phyloP scores from a whole-genome alignment of 2,329 filamentous ascomycete species.

The Arthroderma sp. region DNA sequence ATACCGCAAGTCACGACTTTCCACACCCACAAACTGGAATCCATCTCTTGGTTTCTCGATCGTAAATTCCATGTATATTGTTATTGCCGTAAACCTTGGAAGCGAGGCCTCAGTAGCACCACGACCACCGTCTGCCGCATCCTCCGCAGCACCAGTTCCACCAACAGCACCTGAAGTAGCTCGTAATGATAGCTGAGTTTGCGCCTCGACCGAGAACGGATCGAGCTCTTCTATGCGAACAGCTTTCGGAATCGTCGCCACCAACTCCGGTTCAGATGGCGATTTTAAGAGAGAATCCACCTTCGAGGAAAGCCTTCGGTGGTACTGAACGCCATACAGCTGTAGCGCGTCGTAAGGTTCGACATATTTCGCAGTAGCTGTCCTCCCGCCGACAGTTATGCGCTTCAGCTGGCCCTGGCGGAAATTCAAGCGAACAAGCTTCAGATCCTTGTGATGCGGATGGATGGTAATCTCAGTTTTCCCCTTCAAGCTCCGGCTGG shows the following conservation, averaged over 20 bases:
- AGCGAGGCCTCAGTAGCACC: constrained; percentile 28
- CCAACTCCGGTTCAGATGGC: constrained; percentile 45
- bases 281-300: constrained; percentile 47
- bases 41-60: constrained; percentile 69
- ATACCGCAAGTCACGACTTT: constrained; percentile 67
- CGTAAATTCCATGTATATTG: constrained; percentile 62
- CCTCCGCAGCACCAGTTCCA: constrained; percentile 27
- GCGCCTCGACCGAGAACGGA: constrained; percentile 39
- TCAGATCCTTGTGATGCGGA: constrained; percentile 45
- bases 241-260: constrained; percentile 47
- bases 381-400: constrained; percentile 37
- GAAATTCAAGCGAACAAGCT: constrained; percentile 47
- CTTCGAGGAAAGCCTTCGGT: constrained; percentile 62
- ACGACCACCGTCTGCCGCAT: constrained; percentile 26
- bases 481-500: constrained; percentile 60
- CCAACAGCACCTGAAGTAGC: constrained; percentile 24
- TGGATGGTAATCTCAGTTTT: constrained; percentile 71
- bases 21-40: constrained; percentile 79
- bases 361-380: constrained; percentile 28
- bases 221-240: constrained; percentile 52
- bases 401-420: constrained; percentile 48
- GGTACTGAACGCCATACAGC: constrained; percentile 53
- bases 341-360: constrained; percentile 39
- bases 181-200: constrained; percentile 34
- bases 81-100: constrained; percentile 47